phyloP scores from a whole-genome alignment of 176 grass and related monocot genomes.

The Dendrocalamus sinicus region DNA sequence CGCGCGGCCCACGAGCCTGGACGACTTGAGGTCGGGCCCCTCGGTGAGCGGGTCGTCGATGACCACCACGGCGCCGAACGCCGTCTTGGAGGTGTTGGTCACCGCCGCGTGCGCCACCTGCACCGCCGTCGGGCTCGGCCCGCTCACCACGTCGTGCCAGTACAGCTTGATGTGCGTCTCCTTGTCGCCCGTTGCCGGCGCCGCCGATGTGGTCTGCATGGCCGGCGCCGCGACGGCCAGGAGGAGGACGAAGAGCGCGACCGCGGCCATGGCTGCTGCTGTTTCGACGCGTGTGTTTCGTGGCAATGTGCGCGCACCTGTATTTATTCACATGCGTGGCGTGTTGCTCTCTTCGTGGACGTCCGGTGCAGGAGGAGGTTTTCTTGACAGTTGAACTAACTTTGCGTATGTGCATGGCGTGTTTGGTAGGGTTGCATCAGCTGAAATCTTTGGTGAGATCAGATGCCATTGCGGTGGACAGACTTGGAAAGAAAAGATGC shows the following conservation, averaged over 20 bases:
- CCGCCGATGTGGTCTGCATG: not conserved
- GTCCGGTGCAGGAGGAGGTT: not conserved
- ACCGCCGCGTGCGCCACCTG: slow-evolving; percentile 16
- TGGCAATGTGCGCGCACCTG: not conserved
- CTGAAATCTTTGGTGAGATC: no score
- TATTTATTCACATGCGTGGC: slow-evolving; percentile 10
- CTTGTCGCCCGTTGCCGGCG: not conserved
- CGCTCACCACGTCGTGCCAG: slow-evolving; percentile 71
- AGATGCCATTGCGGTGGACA: no score
- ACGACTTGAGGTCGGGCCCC: slow-evolving; percentile 34
- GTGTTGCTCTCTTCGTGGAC: not conserved
- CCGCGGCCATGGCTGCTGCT: slow-evolving; percentile 22
- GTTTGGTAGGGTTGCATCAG: slow-evolving; percentile 20
- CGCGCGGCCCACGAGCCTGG: slow-evolving; percentile 45
- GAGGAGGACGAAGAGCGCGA: not conserved
- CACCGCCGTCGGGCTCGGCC: slow-evolving; percentile 53
- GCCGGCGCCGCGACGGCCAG: not conserved
- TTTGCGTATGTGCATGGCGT: slow-evolving; percentile 12
- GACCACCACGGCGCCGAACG: slow-evolving; percentile 59
- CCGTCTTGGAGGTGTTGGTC: slow-evolving; percentile 42
- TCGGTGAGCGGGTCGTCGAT: slow-evolving; percentile 72
- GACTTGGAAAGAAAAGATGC: no score
- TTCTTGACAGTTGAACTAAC: not conserved
- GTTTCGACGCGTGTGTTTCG: not conserved
- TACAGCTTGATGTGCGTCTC: slow-evolving; percentile 60